These are phyloP conservation scores for Chalciporus sphaerocephalus DNA, from an alignment of 768 basidiomycete genomes.

Conservation along the genomic window DNA sequence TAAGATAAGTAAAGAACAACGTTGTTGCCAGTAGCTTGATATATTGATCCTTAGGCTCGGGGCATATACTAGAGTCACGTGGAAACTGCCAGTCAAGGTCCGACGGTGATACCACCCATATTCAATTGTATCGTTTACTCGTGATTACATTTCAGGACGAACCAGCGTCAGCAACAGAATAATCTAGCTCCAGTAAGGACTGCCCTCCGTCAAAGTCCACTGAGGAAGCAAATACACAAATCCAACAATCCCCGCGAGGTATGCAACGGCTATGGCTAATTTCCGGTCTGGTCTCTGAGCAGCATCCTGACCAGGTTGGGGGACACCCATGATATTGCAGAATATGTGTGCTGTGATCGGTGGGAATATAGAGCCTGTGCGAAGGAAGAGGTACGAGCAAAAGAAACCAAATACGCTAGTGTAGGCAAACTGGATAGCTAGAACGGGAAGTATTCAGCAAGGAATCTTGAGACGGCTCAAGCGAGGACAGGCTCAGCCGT, in stretches of 20 bases:
- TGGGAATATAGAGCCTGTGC: conserved; percentile 78
- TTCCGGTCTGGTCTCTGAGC: conserved; percentile 47
- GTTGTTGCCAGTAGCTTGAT: conserved; percentile 4
- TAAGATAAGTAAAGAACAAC: conserved; percentile 9
- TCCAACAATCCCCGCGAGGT: conserved; percentile 54
- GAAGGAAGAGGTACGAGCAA: conserved; percentile 79
- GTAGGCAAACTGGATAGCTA: conserved; percentile 86
- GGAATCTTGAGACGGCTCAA: conserved; percentile 1
- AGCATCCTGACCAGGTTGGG: conserved; percentile 59
- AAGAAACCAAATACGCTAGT: conserved; percentile 92
- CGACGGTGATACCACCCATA: no score
- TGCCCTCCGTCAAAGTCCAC: conserved; percentile 43
- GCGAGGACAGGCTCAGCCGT: conserved; percentile 40
- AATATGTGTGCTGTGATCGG: conserved; percentile 79
- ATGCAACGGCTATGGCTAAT: conserved; percentile 53
- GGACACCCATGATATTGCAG: conserved; percentile 94
- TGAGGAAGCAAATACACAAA: conserved; percentile 51
- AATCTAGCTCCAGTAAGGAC: conserved; percentile 41
- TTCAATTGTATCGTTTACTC: neutral
- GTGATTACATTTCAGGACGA: neutral
- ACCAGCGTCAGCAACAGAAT: conserved; percentile 8
- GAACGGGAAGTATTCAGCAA: conserved; percentile 10
- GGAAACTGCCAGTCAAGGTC: no score
- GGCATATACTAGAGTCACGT: conserved; percentile 16
- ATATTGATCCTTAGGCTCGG: neutral